Base-by-base conservation (phyloP, 192 early-diverging fungal species). In the Coemansia sp. region DNA sequence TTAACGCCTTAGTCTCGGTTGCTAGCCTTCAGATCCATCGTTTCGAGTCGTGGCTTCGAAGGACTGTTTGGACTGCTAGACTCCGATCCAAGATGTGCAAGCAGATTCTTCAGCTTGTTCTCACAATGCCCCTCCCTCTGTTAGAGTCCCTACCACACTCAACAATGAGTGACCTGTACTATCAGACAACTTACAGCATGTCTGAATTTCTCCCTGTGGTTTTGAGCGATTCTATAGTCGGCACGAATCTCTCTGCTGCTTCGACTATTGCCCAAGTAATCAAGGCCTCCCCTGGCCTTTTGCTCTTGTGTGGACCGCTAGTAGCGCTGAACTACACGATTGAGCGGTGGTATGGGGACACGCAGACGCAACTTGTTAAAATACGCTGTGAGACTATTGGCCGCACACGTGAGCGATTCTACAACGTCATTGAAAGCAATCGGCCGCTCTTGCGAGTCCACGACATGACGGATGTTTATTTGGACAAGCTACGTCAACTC, bases 1-100 rank as follows among this genome's bases (percentile, higher is more conserved):
- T 72, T 8, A 77, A 77, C 26, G 75, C 75, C 0, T 5, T 59
- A 2, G 24, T 69, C 0, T 16, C 16, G 0, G 60, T 77, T n/a
- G 24, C 40, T 11, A 2, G 21, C 2, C 40, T 9, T 9, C 75
- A 77, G 48, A 58, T 77, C 0, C 2, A 3, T 1, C 45, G 10
- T 7, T 18, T 65, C n/a, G 63, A 60, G 5, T 9, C 0, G 0
- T 72, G 66, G 66, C 11, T 61, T 3, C 38, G 28, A n/a, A 31
- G 53, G 1, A 61, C 2, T 2, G 18, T 76, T 18, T 76, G 69
- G 70, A 46, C n/a, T n/a, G 8, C 59, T 55, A 0, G 4, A 55
- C 34, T 16, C 23, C 0, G 46, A 59, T 34, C 10, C 48, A 42
- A 40, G 9, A 55, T 53, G 38, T 63, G 76, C 1, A 13, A 20